Base-by-base conservation (phyloP, 2,329 filamentous ascomycete genomes). In the Fusarium liriodendri region DNA sequence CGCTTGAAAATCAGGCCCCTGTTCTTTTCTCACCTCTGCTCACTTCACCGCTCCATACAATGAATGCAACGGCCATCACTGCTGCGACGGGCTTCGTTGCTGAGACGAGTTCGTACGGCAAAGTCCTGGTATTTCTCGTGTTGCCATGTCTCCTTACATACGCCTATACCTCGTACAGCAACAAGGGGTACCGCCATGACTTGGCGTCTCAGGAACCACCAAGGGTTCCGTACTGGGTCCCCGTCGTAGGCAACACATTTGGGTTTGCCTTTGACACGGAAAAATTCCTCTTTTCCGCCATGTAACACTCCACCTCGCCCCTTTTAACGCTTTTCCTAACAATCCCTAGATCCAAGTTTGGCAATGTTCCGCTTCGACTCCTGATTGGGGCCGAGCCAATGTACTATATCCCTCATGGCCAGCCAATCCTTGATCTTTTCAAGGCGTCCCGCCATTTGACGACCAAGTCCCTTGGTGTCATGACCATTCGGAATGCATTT, bases 361-460 rank as follows among this genome's bases (percentile, higher is more conserved):
- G 72, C 38, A 64, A 64, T 10, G 62, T 73, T 16, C 73, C 73
- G 9, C 47, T 75, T 6, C 70, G 70, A 2, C 73, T 75, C 18
- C 71, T 67, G 2, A 64, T 75, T 1, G 73, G 70, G 2, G 73
- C 66, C 2, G 72, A 75, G 22, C 42, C 42, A 6, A 73, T 75
- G 67, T 75, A 75, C 29, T 75, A 73, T 16, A 73, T 75, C 3
- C 72, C 73, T 29, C 73, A 75, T 5, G 73, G 73, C 6, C 27
- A 61, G 11, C n/a, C 47, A 1, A 71, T 75, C 11, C 64, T 62
- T 0, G 73, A 75, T 1, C 58, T 75, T 0, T 75, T 75, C 37
- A 75, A 75, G 32, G 59, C 58, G 0, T 71, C 72, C 10, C 67
- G 73, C 2, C 57, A 75, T 4, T 8, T 73, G 2, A 73, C 72